Base-by-base conservation (phyloP, 78 protist species). In the Dictyostelium citrinum region DNA sequence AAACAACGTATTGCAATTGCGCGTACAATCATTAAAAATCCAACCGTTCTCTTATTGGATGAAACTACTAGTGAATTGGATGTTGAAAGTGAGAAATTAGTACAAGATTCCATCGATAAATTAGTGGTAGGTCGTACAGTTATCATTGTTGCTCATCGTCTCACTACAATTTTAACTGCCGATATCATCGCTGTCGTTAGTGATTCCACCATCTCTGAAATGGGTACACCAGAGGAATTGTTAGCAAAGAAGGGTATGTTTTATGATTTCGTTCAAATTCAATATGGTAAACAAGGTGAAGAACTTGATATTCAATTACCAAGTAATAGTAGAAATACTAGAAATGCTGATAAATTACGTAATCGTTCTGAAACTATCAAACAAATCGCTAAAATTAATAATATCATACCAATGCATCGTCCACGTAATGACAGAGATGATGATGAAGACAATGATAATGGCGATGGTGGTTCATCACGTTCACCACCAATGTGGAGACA, bases 11-110 rank as follows among this genome's bases (percentile, higher is more conserved):
- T 96, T 33, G 95, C 97, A 20, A 90, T 97, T 45, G 97, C 97
- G 5, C 77, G 98, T 46, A 67, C 98, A 5, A 64, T 98, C 17
- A 68, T 98, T 10, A 45, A 60, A 41, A 45, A 97, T 29, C 97
- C 99, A 67, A 60, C 93, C 8, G 68, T 98, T 10, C 68, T 98
- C 12, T 20, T 98, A 31, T 91, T 98, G 5, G 99, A 98, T 86
- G 99, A 98, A 86, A 98, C 99, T 3, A 99, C 99, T 51, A 35
- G 70, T 14, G 98, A 98, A 14, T 94, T 98, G 31, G 99, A 98
- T 90, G 90, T 97, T 0, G 97, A 97, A 72, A 68, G 88, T 41
- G 99, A 98, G 83, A 31, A 55, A 12, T 55, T 96, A 16, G 98
- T 98, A 39, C 97, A 94, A 70, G 97, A 93, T 37, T 97, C 98